Percentiles rank a stretch among this genome's conserved stretches.
Conservation (phyloP, 1,139 yeast genomes). For the Schizosaccharomyces versatilis region DNA sequence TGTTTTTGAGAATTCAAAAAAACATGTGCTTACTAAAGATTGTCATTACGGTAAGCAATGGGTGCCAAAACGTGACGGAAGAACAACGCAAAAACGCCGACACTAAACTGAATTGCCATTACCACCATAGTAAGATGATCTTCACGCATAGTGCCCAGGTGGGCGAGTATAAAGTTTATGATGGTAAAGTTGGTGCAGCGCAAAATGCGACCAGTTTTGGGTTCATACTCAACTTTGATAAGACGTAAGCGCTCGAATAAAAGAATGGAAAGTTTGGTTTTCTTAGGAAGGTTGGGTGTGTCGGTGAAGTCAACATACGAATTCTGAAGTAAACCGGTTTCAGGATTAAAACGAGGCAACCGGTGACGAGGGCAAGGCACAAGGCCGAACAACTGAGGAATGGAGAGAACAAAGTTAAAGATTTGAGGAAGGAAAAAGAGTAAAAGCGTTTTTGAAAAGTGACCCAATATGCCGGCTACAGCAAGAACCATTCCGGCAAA, state of each 20-base stretch:
- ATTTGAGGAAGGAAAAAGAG: constrained; percentile 78
- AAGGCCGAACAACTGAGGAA: constrained; percentile 67
- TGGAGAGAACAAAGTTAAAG: constrained; percentile 64
- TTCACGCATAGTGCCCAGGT: constrained; percentile 80
- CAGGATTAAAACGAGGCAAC: constrained; percentile 48
- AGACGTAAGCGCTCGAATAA: constrained; percentile 27
- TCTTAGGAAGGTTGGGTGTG: not conserved
- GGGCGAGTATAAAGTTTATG: constrained; percentile 58
- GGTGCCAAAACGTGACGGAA: constrained; percentile 74
- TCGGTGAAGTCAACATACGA: constrained; percentile 29
- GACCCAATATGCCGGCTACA: constrained; percentile 86
- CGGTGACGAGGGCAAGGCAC: constrained; percentile 94
- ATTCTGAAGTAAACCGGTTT: constrained; percentile 60
- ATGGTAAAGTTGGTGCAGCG: constrained; percentile 66
- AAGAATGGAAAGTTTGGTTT: not conserved
- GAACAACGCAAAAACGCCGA: constrained; percentile 46
- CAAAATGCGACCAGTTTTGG: constrained; percentile 19
- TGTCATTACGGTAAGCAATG: constrained; percentile 73
- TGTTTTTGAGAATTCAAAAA: not conserved
- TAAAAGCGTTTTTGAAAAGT: constrained; percentile 77
- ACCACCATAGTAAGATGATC: constrained; percentile 44
- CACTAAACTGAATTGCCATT: constrained; percentile 35
- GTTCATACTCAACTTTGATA: constrained; percentile 27
- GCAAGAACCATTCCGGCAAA: constrained; percentile 98
- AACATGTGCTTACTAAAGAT: constrained; percentile 21